These are phyloP conservation scores for Hemisphaericaspora nanyangensis DNA, from an alignment of 805 yeast species.

Conservation along the genomic window DNA sequence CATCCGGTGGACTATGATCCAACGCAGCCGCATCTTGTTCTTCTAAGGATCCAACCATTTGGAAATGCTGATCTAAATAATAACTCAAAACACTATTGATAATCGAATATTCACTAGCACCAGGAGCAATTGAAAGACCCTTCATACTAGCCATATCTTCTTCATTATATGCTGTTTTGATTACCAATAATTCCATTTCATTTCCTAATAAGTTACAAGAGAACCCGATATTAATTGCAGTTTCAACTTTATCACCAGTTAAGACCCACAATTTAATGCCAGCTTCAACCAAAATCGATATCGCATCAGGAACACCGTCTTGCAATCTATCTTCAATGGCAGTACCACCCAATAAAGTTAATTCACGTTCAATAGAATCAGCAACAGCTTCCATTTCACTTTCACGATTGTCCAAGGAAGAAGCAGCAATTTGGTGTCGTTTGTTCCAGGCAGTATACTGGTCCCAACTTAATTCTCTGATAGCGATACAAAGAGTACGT, in stretches of 20 bases:
- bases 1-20: constrained; percentile 64
- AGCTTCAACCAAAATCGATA: constrained; percentile 63
- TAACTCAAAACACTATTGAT: constrained; percentile 48
- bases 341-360: constrained; percentile 72
- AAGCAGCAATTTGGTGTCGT: constrained; percentile 60
- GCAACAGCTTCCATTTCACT: constrained; percentile 72
- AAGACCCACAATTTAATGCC: constrained; percentile 85
- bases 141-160: constrained; percentile 22
- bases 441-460: constrained; percentile 62
- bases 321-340: constrained; percentile 84
- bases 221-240: constrained; percentile 84
- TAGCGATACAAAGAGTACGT: constrained; percentile 78
- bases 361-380: constrained; percentile 64
- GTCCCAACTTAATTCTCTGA: constrained; percentile 58
- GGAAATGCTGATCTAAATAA: constrained; percentile 53
- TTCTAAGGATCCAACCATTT: constrained; percentile 52
- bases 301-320: constrained; percentile 84
- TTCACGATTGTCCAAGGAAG: constrained; percentile 61
- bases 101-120: constrained; percentile 24
- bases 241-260: constrained; percentile 87
- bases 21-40: constrained; percentile 52
- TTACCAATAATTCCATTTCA: constrained; percentile 70
- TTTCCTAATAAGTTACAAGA: constrained; percentile 74
- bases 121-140: constrained; percentile 16
- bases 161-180: constrained; percentile 34